Percentiles rank a stretch among this genome's conserved stretches.
Conservation (phyloP, 441 rosid genomes). For the Geranium incanum region DNA sequence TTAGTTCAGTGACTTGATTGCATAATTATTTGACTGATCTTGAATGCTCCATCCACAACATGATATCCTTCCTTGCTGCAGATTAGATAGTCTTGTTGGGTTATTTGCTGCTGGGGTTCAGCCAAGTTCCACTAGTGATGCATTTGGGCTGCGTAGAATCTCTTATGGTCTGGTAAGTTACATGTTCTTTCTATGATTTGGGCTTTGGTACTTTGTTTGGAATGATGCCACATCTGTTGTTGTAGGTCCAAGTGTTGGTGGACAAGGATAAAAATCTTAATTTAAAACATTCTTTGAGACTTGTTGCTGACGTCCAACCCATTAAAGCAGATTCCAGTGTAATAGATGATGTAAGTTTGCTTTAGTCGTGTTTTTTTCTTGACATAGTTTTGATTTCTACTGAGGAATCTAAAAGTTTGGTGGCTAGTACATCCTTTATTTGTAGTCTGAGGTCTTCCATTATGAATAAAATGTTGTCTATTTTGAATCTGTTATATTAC, state of each 20-base stretch:
- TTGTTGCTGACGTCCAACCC: slow-evolving; percentile 81
- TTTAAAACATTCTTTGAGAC: slow-evolving; percentile 48
- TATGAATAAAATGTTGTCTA: not conserved
- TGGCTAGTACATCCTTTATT: not conserved
- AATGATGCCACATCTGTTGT: slow-evolving; percentile 19
- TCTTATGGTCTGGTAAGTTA: slow-evolving; percentile 86
- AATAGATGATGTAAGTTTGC: slow-evolving; percentile 59
- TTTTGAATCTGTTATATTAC: not conserved
- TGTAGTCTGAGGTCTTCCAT: not conserved
- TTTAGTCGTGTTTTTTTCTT: not conserved
- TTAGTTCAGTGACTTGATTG: not conserved
- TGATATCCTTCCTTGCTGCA: slow-evolving; percentile 28
- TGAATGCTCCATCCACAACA: not conserved
- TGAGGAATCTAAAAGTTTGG: not conserved
- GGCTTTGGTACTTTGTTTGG: slow-evolving; percentile 7
- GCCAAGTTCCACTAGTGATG: slow-evolving; percentile 89
- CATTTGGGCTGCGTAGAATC: slow-evolving; percentile 88
- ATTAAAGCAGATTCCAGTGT: slow-evolving; percentile 45
- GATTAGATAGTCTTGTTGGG: slow-evolving; percentile 92
- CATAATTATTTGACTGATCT: slow-evolving; percentile 1
- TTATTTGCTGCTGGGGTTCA: slow-evolving; percentile 97
- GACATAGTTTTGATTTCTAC: not conserved
- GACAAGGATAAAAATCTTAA: slow-evolving; percentile 65
- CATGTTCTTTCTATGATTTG: slow-evolving; percentile 17
- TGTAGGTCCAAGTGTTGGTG: slow-evolving; percentile 83